Conservation (phyloP, 2,329 filamentous ascomycete species). For the Atkinsonella texensis region DNA sequence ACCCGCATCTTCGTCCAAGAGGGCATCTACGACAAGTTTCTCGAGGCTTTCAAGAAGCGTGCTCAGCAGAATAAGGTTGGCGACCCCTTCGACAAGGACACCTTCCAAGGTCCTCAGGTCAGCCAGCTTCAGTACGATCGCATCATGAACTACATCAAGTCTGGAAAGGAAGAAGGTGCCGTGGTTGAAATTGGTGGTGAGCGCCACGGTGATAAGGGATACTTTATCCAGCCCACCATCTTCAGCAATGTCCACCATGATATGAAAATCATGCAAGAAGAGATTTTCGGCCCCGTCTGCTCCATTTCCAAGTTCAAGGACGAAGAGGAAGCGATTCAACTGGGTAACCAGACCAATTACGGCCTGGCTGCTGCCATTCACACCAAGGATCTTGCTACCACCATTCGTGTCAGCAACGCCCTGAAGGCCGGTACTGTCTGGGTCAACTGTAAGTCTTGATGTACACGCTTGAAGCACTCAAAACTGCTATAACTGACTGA, state of each 20-base stretch:
- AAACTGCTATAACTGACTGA: neutral
- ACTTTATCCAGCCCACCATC: conserved; percentile 87
- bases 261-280: conserved; percentile 88
- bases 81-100: conserved; percentile 66
- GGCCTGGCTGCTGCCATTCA: conserved; percentile 76
- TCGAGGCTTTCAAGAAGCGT: conserved; percentile 67
- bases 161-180: conserved; percentile 47
- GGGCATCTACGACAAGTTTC: conserved; percentile 76
- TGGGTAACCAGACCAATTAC: conserved; percentile 67
- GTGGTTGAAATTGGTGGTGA: conserved; percentile 43
- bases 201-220: conserved; percentile 60
- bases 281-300: conserved; percentile 85
- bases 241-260: conserved; percentile 69
- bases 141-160: conserved; percentile 73
- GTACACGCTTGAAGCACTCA: neutral
- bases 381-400: conserved; percentile 72
- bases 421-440: conserved; percentile 59
- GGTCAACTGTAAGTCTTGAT: conserved; percentile 30
- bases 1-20: conserved; percentile 82
- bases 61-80: conserved; percentile 66
- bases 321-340: conserved; percentile 63
- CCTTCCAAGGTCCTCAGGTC: conserved; percentile 83
- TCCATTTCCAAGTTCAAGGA: conserved; percentile 77
- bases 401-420: conserved; percentile 64
- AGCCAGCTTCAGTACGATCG: conserved; percentile 78